A percentile compares a stretch with the other conserved stretches of the same genome.
Conservation (phyloP, 2,329 filamentous ascomycete genomes). For the Thelonectria rubi region DNA sequence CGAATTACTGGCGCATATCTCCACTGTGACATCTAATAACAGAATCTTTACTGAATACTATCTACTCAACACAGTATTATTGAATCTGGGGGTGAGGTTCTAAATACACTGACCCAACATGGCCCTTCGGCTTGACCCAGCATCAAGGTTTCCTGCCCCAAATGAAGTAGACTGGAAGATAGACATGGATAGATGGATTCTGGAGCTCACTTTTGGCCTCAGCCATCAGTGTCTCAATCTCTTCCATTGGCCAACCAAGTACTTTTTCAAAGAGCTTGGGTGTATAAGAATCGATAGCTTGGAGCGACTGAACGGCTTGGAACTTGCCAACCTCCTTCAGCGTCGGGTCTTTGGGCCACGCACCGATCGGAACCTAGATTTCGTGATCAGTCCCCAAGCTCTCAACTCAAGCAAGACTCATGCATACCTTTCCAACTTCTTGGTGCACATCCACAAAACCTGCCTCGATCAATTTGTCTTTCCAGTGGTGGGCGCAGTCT, state of each 20-base stretch:
- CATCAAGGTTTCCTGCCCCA: constrained; percentile 6
- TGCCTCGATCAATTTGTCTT: background rate
- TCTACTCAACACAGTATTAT: too few relatives aligned
- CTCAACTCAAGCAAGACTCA: background rate
- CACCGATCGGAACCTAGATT: constrained; percentile 1
- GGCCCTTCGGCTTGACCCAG: too few relatives aligned
- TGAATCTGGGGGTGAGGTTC: too few relatives aligned
- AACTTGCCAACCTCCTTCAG: constrained; percentile 10
- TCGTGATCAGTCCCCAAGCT: background rate
- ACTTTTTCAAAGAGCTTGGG: constrained; percentile 12
- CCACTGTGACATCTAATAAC: too few relatives aligned
- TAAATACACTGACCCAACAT: too few relatives aligned
- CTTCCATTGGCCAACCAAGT: constrained; percentile 18
- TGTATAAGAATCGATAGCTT: constrained; percentile 16
- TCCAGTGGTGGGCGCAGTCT: constrained; percentile 1
- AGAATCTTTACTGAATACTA: too few relatives aligned
- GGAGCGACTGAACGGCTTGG: constrained; percentile 2
- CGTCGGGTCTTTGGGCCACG: constrained; percentile 4
- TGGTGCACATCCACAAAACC: constrained; percentile 1
- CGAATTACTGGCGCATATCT: too few relatives aligned
- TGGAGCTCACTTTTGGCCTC: constrained; percentile 22
- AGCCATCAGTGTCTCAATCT: constrained; percentile 23
- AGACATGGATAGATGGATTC: constrained; percentile 24
- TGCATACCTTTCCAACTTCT: constrained; percentile 1
- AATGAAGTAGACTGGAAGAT: constrained; percentile 10